Evolutionary conservation across 768 basidiomycete species (phyloP).

Genomic region (Mycena haematopus): DNA sequence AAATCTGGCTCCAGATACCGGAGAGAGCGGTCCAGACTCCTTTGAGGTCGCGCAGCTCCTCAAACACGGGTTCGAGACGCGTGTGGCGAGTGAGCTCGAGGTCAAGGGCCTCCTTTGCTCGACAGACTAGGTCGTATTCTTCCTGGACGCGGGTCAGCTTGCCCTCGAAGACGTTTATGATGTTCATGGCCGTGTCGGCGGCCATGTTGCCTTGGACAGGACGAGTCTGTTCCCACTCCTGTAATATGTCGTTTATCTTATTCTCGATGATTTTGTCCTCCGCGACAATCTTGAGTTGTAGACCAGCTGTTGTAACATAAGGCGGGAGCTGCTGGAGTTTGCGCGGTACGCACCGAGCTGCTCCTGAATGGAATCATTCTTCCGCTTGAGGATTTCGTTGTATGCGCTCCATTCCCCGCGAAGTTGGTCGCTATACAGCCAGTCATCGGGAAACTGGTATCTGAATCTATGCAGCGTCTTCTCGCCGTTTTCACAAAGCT

Average conservation of each 20-base stretch:
- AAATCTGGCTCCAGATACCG: constrained; percentile 94
- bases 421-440: constrained; percentile 98
- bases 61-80: constrained; percentile 91
- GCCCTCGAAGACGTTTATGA: constrained; percentile 93
- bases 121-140: constrained; percentile 93
- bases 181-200: constrained; percentile 95
- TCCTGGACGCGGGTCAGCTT: constrained; percentile 90
- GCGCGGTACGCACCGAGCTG: constrained; percentile 79
- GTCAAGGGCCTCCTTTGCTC: constrained; percentile 96
- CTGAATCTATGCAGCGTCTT: constrained; percentile 96
- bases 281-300: constrained; percentile 99
- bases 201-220: constrained; percentile 97
- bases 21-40: constrained; percentile 99
- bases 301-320: constrained; percentile 64
- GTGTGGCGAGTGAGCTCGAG: constrained; percentile 90
- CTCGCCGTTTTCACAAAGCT: constrained; percentile 92
- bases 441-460: constrained; percentile 96
- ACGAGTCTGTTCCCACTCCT: constrained; percentile 95
- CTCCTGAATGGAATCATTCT: constrained; percentile 98
- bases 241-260: constrained; percentile 88
- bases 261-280: constrained; percentile 98
- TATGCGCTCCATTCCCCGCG: constrained; percentile 98
- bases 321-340: constrained; percentile 5
- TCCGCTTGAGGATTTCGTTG: constrained; percentile 96
- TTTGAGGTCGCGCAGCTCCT: constrained; percentile 95